Evolutionary conservation across 169 alveolate genomes (phyloP).

Genomic region (Eimeria brunetti): DNA sequence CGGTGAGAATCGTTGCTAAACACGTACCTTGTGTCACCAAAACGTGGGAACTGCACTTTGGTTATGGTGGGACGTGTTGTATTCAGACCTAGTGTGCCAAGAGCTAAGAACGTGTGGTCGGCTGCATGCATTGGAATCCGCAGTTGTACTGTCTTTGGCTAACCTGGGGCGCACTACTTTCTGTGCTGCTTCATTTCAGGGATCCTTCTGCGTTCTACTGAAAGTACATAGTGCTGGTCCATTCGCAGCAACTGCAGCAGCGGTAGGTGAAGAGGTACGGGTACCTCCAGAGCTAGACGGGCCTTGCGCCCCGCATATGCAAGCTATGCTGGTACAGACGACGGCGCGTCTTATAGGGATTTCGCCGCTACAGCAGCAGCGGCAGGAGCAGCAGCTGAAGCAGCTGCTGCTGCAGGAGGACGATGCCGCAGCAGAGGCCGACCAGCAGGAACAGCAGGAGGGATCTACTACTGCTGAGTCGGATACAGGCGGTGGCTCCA

Average conservation of each 20-base stretch:
- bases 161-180: not conserved
- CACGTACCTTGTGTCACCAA: not conserved
- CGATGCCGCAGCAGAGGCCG: slow-evolving; percentile 20
- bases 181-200: not conserved
- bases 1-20: not conserved
- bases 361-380: slow-evolving; percentile 74
- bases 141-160: not conserved
- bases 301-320: slow-evolving; percentile 40
- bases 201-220: too few species aligned
- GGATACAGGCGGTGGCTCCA: not conserved
- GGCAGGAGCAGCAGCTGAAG: slow-evolving; percentile 75
- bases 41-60: not conserved
- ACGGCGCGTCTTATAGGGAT: slow-evolving; percentile 29
- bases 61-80: not conserved
- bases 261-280: slow-evolving; percentile 13
- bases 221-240: too few species aligned
- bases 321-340: slow-evolving; percentile 50
- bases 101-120: not conserved
- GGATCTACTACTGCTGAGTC: not conserved
- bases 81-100: not conserved
- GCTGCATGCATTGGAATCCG: not conserved
- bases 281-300: slow-evolving; percentile 40
- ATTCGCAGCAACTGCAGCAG: not conserved
- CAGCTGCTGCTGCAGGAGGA: slow-evolving; percentile 78
- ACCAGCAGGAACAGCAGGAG: slow-evolving; percentile 3